Conservation (phyloP, 2,329 filamentous ascomycete genomes). For the Fusarium aywerte region DNA sequence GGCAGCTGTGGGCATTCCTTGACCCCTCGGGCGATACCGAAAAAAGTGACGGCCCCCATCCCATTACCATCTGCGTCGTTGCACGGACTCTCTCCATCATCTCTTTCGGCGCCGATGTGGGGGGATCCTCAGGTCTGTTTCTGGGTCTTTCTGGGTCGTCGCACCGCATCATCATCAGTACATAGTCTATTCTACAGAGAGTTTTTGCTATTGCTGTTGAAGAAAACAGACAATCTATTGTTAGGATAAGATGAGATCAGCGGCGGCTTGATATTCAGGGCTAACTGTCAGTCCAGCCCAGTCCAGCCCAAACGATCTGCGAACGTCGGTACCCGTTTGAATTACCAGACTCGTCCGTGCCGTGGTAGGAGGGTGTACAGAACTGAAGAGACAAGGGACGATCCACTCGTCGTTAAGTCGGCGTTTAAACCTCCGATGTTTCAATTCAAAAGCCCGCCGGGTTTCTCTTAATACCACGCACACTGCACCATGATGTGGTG, state of each 20-base stretch:
- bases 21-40: slow-evolving; percentile 13
- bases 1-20: slow-evolving; percentile 7
- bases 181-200: background rate
- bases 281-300: background rate
- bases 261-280: slow-evolving; percentile 1
- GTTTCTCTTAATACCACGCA: slow-evolving; percentile 1
- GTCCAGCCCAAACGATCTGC: slow-evolving; percentile 10
- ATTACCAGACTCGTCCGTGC: slow-evolving; percentile 30
- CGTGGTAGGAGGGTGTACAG: slow-evolving; percentile 12
- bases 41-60: slow-evolving; percentile 12
- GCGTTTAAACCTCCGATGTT: slow-evolving; percentile 37
- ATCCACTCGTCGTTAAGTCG: slow-evolving; percentile 30
- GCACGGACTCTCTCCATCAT: background rate
- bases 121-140: background rate
- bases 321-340: slow-evolving; percentile 14
- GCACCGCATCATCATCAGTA: background rate
- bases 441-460: slow-evolving; percentile 17
- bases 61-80: background rate
- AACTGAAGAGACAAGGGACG: background rate
- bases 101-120: slow-evolving; percentile 40
- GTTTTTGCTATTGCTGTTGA: background rate
- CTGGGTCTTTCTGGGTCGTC: background rate
- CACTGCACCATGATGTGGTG: background rate
- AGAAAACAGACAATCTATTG: background rate
- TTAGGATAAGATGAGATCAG: slow-evolving; percentile 25